Percentiles rank a stretch among this genome's conserved stretches.
Evolutionary conservation across 768 basidiomycete genomes (phyloP).

Genomic region (Pulveroboletus sp.): DNA sequence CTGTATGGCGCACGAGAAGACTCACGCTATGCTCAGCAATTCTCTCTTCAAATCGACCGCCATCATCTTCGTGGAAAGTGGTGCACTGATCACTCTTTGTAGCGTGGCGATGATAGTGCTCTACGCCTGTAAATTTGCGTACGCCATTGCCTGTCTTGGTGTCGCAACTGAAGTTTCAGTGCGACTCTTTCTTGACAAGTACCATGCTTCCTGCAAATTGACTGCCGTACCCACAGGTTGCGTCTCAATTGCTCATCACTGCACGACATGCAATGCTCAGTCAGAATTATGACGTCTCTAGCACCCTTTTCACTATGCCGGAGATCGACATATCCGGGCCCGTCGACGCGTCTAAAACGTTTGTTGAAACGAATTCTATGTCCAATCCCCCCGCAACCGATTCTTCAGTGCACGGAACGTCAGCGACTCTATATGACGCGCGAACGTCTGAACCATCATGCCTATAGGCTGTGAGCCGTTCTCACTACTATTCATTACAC

Average conservation of each 20-base stretch:
- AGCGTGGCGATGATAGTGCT: constrained; percentile 13
- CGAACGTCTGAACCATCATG: background rate
- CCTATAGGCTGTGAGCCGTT: too few species aligned
- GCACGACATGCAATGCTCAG: constrained; percentile 10
- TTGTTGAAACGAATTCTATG: too few species aligned
- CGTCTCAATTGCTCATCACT: constrained; percentile 15
- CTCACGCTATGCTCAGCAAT: background rate
- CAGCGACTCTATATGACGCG: background rate
- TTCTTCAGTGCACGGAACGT: background rate
- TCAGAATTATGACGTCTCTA: background rate
- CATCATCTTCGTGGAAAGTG: constrained; percentile 19
- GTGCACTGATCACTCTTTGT: constrained; percentile 15
- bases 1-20: constrained; percentile 6
- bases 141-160: constrained; percentile 6
- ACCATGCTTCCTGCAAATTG: background rate
- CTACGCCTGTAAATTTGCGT: background rate
- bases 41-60: constrained; percentile 15
- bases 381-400: background rate
- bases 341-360: background rate
- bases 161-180: constrained; percentile 15
- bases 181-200: background rate
- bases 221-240: background rate
- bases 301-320: background rate
- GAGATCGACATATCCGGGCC: background rate
- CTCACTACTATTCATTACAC: background rate